These are phyloP conservation scores for Jatropha curcas DNA, from an alignment of 345 rosid species.

Conservation along the genomic window DNA sequence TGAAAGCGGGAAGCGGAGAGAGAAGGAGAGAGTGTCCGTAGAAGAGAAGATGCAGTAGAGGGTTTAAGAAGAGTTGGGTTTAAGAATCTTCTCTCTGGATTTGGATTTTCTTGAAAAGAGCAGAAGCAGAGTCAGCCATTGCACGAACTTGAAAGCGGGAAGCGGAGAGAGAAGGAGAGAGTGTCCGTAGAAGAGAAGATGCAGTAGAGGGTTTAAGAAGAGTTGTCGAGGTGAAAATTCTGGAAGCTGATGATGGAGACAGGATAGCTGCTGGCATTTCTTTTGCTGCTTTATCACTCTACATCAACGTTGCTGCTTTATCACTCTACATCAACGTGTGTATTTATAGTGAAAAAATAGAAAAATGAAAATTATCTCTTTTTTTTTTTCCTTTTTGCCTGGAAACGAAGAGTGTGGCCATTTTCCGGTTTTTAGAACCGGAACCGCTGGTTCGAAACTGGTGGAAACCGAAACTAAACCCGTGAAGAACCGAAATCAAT, in stretches of 20 bases:
- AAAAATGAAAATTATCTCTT: too few species aligned
- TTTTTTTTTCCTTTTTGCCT: too few species aligned
- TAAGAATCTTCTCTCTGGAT: slow-evolving; percentile 73
- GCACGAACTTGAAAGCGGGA: slow-evolving; percentile 48
- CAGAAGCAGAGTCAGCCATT: slow-evolving; percentile 61
- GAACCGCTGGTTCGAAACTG: too few species aligned
- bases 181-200: slow-evolving; percentile 17
- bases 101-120: slow-evolving; percentile 70
- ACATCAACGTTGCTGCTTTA: neutral
- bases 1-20: slow-evolving; percentile 32
- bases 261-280: slow-evolving; percentile 11
- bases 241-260: slow-evolving; percentile 29
- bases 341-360: too few species aligned
- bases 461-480: too few species aligned
- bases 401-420: too few species aligned
- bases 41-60: neutral
- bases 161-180: slow-evolving; percentile 20
- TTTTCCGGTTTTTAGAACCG: too few species aligned
- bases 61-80: too few species aligned
- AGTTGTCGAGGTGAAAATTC: slow-evolving; percentile 33
- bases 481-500: too few species aligned
- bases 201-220: slow-evolving; percentile 1
- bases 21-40: slow-evolving; percentile 24
- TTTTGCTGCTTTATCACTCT: neutral
- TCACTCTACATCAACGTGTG: neutral